A percentile compares a stretch with the other conserved stretches of the same genome.
Evolutionary conservation across 176 grass and related monocot genomes (phyloP).

Genomic region (Carex kokanica): DNA sequence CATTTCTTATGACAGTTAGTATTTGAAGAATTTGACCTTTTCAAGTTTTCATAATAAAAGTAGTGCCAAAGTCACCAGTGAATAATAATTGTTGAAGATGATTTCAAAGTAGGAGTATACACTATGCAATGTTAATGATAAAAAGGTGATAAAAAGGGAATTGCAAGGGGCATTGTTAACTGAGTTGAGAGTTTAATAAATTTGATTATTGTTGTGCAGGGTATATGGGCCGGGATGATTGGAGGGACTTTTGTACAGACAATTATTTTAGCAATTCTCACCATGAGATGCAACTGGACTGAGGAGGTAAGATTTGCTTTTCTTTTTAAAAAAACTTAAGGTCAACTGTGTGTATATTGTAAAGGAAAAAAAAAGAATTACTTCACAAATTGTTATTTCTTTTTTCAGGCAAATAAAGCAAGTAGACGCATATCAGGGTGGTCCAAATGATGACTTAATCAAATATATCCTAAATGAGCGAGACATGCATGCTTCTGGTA

Average conservation of each 20-base stretch:
- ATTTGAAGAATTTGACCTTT: background rate
- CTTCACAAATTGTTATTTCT: background rate
- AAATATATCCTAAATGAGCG: background rate
- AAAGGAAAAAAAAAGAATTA: background rate
- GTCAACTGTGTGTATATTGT: background rate
- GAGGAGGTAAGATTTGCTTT: conserved; percentile 27
- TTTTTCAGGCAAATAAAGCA: conserved; percentile 17
- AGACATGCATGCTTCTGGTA: background rate
- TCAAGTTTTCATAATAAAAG: too few species aligned
- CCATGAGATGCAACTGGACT: conserved; percentile 32
- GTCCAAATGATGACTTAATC: background rate
- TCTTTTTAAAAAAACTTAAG: background rate
- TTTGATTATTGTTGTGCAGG: conserved; percentile 6
- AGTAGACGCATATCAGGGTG: conserved; percentile 7
- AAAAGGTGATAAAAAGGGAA: too few species aligned
- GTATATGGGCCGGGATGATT: conserved; percentile 43
- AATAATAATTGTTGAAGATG: too few species aligned
- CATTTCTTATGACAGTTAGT: background rate
- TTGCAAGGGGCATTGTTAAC: too few species aligned
- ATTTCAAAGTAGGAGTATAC: too few species aligned
- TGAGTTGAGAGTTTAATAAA: background rate
- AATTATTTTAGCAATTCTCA: conserved; percentile 15
- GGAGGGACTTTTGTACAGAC: conserved; percentile 38
- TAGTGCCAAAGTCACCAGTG: too few species aligned
- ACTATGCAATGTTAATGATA: too few species aligned